phyloP scores from a whole-genome alignment of 2,329 filamentous ascomycete genomes.

The Chaetomium sp. region DNA sequence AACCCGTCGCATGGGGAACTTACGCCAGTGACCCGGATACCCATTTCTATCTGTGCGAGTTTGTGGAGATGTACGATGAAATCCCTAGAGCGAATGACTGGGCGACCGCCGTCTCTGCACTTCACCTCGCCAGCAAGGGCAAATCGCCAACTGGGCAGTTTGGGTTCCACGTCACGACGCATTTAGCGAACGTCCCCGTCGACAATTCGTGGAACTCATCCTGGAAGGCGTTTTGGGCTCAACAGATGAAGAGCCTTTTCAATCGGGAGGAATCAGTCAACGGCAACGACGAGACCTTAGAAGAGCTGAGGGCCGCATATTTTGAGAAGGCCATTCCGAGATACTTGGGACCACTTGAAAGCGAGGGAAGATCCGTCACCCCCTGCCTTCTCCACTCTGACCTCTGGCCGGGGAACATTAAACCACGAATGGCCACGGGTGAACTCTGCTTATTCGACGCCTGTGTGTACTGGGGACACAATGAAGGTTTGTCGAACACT shows the following conservation, averaged over 20 bases:
- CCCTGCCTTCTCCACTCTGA: neutral
- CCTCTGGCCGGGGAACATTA: conserved; percentile 1
- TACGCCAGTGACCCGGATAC: conserved; percentile 17
- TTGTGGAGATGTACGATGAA: conserved; percentile 19
- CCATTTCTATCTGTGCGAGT: conserved; percentile 24
- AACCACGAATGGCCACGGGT: neutral
- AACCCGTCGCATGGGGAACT: conserved; percentile 17
- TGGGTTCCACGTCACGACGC: conserved; percentile 1
- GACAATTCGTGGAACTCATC: conserved; percentile 1
- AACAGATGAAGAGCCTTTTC: neutral
- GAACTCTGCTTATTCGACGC: conserved; percentile 3
- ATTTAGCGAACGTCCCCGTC: neutral
- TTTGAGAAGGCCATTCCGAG: neutral
- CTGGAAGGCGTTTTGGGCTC: neutral
- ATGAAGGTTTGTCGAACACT: neutral
- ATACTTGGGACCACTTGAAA: neutral
- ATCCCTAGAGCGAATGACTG: neutral
- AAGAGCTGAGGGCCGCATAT: neutral
- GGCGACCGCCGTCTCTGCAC: neutral
- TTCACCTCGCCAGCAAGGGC: conserved; percentile 1
- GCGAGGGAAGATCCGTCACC: neutral
- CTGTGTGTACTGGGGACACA: conserved; percentile 1
- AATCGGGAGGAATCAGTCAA: neutral
- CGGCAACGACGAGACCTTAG: neutral
- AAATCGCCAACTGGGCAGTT: neutral